phyloP scores from a whole-genome alignment of 2,329 filamentous ascomycete genomes.

The Xylariomycetidae sp. region DNA sequence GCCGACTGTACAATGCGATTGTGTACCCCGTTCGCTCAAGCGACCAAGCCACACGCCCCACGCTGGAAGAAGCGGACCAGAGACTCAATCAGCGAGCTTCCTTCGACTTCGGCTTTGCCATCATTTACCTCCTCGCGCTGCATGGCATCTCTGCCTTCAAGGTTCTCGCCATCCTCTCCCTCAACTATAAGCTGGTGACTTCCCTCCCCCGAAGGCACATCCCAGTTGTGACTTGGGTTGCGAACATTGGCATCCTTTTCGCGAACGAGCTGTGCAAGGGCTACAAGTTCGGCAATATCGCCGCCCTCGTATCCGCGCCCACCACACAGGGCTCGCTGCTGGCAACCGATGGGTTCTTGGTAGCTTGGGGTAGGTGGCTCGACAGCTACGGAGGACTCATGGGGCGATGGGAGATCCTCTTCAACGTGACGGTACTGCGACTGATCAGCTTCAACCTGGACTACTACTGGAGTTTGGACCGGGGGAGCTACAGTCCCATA shows the following conservation, averaged over 20 bases:
- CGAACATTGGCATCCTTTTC: conserved; percentile 82
- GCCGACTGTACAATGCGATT: conserved; percentile 61
- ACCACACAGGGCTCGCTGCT: conserved; percentile 26
- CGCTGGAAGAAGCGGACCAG: conserved; percentile 42
- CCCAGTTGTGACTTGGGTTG: conserved; percentile 76
- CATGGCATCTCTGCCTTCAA: conserved; percentile 86
- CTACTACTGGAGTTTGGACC: conserved; percentile 83
- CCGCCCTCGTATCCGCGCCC: conserved; percentile 39
- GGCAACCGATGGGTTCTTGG: conserved; percentile 37
- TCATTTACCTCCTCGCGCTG: conserved; percentile 69
- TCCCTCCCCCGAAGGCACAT: conserved; percentile 63
- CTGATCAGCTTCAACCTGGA: conserved; percentile 97
- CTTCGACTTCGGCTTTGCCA: conserved; percentile 78
- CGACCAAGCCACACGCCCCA: conserved; percentile 22
- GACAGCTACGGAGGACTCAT: conserved; percentile 81
- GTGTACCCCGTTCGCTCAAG: conserved; percentile 33
- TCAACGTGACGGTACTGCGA: conserved; percentile 90
- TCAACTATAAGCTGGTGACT: conserved; percentile 78
- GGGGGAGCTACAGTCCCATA: conserved; percentile 56
- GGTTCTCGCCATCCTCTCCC: conserved; percentile 68
- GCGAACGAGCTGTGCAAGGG: conserved; percentile 80
- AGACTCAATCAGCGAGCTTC: conserved; percentile 64
- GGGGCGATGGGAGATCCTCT: conserved; percentile 90
- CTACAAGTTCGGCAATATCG: conserved; percentile 64
- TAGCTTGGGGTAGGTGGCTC: conserved; percentile 62